A percentile compares a stretch with the other conserved stretches of the same genome.
These are phyloP conservation scores for Fusarium nygamai DNA, from an alignment of 2,329 filamentous ascomycete species.

Conservation along the genomic window DNA sequence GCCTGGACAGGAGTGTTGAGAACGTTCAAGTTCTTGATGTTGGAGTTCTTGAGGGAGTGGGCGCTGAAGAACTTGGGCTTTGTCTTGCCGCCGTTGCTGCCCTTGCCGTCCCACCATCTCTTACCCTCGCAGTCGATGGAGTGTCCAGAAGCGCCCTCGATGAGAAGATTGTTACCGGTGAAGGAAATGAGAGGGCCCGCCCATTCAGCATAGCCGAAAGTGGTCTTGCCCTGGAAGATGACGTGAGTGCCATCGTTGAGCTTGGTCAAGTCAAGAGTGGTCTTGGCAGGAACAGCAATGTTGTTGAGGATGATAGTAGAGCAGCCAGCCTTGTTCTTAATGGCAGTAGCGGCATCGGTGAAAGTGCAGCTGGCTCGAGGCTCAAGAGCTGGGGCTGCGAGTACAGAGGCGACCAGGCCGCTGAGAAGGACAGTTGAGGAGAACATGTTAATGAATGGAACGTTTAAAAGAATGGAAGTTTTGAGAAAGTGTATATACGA, in stretches of 20 bases:
- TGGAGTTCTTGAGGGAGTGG: conserved; percentile 50
- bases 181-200: conserved; percentile 70
- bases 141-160: conserved; percentile 60
- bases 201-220: conserved; percentile 74
- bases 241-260: conserved; percentile 62
- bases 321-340: conserved; percentile 61
- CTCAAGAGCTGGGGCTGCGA: conserved; percentile 38
- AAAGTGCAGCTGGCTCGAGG: conserved; percentile 60
- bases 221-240: conserved; percentile 73
- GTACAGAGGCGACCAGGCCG: conserved; percentile 40
- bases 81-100: conserved; percentile 66
- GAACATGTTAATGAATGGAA: conserved; percentile 11
- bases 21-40: conserved; percentile 52
- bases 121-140: conserved; percentile 66
- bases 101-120: conserved; percentile 70
- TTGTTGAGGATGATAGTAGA: conserved; percentile 62
- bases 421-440: conserved; percentile 41
- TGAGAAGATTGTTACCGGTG: conserved; percentile 64
- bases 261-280: conserved; percentile 66
- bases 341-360: conserved; percentile 59
- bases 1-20: conserved; percentile 55
- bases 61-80: conserved; percentile 72
- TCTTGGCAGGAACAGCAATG: conserved; percentile 66
- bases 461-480: background rate
- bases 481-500: background rate